Base-by-base conservation (phyloP, 176 grass and related monocot genomes). In the Musa itinerans region DNA sequence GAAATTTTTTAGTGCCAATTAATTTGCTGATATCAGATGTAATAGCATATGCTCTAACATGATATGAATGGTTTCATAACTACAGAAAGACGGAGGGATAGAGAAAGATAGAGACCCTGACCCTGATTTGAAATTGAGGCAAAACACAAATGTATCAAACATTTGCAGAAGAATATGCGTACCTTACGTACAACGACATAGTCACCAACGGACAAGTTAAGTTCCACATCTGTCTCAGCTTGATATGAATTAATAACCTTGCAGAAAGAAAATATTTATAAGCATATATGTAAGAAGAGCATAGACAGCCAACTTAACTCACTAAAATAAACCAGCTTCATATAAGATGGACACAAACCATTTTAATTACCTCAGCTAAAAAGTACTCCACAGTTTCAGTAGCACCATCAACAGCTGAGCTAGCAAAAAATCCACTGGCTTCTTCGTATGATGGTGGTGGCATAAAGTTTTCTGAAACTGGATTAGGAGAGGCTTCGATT, bases 161-260 rank as follows among this genome's bases (percentile, higher is more conserved):
- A 6, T 50, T 51, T n/a, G 16, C 34, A 70, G 48, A 70, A 51
- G 13, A 51, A 51, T n/a, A 65, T 65, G 17, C 1, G 11, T 87
- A 99, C 95, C 88, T 99, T 91, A 16, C 95, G 86, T n/a, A 99
- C 90, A 56, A 99, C 95, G 63, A 99, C 77, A 79, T 87, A 93
- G 43, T 99, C 95, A 74, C 95, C 95, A 74, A 84, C 71, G 54
- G 90, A 85, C 72, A 99, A 84, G 81, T 86, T 87, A 73, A 99
- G 95, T 78, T 99, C 95, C 0, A 82, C 85, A 72, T 93, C 86
- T 22, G 73, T 94, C 86, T 99, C 90, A 76, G 95, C 95, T 63
- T 74, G 78, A 76, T 91, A 94, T 48, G 90, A 87, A 78, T 93
- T 84, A 75, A 99, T 87, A n/a, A 84, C 95, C 95, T 74, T 99